Evolutionary conservation across 2,329 filamentous ascomycete species (phyloP).

Genomic region (Graphilbum sp.): DNA sequence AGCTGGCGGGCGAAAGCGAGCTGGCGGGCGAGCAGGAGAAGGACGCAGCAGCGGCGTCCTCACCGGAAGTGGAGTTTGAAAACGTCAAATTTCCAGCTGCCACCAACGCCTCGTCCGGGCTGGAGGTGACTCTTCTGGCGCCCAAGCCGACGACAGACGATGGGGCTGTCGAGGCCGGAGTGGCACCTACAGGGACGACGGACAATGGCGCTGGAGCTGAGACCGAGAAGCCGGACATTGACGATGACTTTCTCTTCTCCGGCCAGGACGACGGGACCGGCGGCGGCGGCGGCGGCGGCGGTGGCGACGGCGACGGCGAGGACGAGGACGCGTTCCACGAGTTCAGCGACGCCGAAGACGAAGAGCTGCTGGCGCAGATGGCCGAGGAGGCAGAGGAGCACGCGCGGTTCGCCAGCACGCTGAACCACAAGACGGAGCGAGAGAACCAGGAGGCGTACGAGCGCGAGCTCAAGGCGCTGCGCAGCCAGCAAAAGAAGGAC

Average conservation of each 20-base stretch:
- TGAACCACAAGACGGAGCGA: conserved; percentile 58
- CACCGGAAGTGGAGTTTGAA: conserved; percentile 19
- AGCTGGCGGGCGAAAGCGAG: too few species aligned
- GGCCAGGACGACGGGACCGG: conserved; percentile 5
- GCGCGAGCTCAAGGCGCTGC: conserved; percentile 67
- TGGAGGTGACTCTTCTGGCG: not conserved
- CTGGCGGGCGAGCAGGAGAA: not conserved
- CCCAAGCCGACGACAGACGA: not conserved
- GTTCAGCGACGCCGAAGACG: conserved; percentile 79
- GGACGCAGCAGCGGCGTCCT: not conserved
- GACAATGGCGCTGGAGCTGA: not conserved
- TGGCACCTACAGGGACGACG: too few species aligned
- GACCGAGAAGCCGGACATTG: not conserved
- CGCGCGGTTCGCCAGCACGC: conserved; percentile 72
- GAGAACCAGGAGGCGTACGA: conserved; percentile 72
- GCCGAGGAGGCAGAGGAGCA: conserved; percentile 88
- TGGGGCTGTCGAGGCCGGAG: too few species aligned
- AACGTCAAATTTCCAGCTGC: conserved; percentile 14
- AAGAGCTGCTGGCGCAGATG: conserved; percentile 72
- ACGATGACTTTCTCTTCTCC: not conserved
- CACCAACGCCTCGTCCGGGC: too few species aligned
- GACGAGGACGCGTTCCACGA: conserved; percentile 50
- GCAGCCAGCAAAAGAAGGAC: conserved; percentile 92
- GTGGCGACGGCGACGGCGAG: too few species aligned
- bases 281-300: conserved; percentile 10